A percentile compares a stretch with the other conserved stretches of the same genome.
Conservation (phyloP, 306 rosid species). For the Vigna hirtella region DNA sequence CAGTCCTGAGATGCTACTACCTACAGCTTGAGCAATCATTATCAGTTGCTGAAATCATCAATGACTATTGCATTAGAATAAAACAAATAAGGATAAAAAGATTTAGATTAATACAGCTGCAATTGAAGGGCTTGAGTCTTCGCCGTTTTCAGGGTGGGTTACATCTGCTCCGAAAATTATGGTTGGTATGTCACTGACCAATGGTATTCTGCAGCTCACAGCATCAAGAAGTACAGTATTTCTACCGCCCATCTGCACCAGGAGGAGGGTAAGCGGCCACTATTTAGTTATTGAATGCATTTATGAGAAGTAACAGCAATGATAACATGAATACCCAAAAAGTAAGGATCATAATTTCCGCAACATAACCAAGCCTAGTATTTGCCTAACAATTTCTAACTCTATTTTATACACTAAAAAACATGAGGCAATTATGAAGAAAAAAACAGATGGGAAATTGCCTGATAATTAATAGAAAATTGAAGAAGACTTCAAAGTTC, state of each 20-base stretch:
- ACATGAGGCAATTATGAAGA: constrained; percentile 1
- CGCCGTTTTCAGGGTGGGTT: constrained; percentile 96
- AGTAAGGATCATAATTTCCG: neutral
- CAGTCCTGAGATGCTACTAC: constrained; percentile 98
- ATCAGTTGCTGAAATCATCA: constrained; percentile 20
- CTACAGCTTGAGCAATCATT: constrained; percentile 54
- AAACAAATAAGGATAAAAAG: neutral
- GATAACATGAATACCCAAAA: neutral
- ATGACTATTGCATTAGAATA: neutral
- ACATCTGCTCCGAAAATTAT: constrained; percentile 95
- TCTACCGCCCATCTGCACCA: constrained; percentile 92
- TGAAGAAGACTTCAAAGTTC: neutral
- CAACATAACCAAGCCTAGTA: neutral
- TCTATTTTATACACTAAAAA: neutral
- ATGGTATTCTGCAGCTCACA: constrained; percentile 90
- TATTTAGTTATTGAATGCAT: neutral
- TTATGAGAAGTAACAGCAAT: constrained; percentile 9
- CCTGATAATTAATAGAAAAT: neutral
- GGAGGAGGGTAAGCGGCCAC: constrained; percentile 7
- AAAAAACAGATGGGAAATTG: neutral
- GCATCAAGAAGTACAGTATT: constrained; percentile 96
- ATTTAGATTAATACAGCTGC: constrained; percentile 72
- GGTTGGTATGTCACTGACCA: constrained; percentile 93
- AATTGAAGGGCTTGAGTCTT: constrained; percentile 91
- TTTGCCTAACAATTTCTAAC: constrained; percentile 17